These are phyloP conservation scores for Galerina marginata DNA, from an alignment of 768 basidiomycete genomes.

Conservation along the genomic window DNA sequence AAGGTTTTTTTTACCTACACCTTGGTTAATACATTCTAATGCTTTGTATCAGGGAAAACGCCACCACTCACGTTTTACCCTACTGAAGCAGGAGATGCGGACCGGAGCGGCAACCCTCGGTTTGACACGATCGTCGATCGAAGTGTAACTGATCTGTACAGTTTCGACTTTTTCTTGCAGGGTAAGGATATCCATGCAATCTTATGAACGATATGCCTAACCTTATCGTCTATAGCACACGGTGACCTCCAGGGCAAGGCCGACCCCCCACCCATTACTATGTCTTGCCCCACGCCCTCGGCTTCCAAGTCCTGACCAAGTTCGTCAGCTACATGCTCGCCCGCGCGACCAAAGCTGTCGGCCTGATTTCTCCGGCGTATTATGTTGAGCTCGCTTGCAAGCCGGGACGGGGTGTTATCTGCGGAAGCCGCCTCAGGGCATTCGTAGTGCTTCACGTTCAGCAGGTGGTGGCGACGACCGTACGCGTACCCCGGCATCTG, in stretches of 20 bases:
- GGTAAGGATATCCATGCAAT: constrained; percentile 32
- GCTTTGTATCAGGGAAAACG: constrained; percentile 46
- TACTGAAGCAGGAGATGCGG: constrained; percentile 52
- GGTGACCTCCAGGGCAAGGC: constrained; percentile 77
- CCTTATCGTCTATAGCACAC: constrained; percentile 52
- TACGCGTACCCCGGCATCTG: too few species aligned
- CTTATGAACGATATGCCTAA: background rate
- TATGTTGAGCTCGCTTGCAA: constrained; percentile 76
- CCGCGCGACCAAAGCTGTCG: constrained; percentile 87
- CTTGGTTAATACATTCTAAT: constrained; percentile 10
- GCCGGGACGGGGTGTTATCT: constrained; percentile 71
- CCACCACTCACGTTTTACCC: constrained; percentile 68
- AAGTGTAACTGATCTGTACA: constrained; percentile 71
- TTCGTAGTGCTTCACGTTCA: constrained; percentile 27
- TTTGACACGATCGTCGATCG: constrained; percentile 85
- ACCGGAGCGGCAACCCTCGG: constrained; percentile 72
- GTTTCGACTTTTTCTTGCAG: constrained; percentile 75
- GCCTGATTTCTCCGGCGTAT: constrained; percentile 81
- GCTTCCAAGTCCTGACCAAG: constrained; percentile 74
- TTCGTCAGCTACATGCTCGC: constrained; percentile 79
- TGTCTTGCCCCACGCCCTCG: constrained; percentile 77
- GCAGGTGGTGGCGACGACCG: too few species aligned
- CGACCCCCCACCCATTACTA: constrained; percentile 81
- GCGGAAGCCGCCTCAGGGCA: constrained; percentile 69
- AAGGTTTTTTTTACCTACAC: constrained; percentile 34